These are phyloP conservation scores for Chlorella sp. DNA, from an alignment of 139 green algal species.

Conservation along the genomic window DNA sequence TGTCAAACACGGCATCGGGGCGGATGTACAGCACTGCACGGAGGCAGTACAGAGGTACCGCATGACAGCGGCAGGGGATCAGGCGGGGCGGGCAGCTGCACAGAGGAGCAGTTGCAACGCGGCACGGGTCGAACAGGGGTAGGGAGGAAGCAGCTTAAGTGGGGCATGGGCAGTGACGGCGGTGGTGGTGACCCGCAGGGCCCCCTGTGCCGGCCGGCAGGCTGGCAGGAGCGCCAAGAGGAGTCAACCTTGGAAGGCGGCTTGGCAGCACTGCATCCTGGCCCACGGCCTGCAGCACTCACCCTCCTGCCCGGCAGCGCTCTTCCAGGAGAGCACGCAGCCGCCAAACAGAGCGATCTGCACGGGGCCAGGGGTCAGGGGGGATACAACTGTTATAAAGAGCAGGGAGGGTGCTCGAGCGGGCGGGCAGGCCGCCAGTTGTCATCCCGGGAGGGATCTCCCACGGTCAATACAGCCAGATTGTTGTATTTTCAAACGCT, in stretches of 20 bases:
- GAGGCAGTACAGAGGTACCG: not conserved
- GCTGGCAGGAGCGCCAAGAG: not conserved
- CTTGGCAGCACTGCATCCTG: not conserved
- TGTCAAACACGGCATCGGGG: constrained; percentile 96
- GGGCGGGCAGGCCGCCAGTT: no score
- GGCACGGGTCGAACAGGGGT: not conserved
- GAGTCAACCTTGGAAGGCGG: no score
- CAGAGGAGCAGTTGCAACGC: not conserved
- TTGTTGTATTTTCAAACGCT: no score
- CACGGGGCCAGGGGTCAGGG: not conserved
- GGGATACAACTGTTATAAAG: no score
- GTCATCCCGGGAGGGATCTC: no score
- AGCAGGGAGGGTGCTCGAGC: no score
- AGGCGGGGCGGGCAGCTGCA: not conserved
- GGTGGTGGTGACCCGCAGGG: no score
- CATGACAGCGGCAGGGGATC: no score
- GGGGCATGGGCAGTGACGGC: no score
- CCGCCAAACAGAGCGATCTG: constrained; percentile 93
- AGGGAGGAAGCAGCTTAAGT: not conserved
- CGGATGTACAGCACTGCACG: constrained; percentile 93
- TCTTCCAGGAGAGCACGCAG: constrained; percentile 90
- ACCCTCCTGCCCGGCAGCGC: constrained; percentile 82
- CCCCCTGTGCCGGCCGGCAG: not conserved
- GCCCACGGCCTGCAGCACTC: not conserved
- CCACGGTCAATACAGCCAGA: no score